A percentile compares a stretch with the other conserved stretches of the same genome.
These are phyloP conservation scores for Yueomyces sinensis DNA, from an alignment of 805 yeast species.

Conservation along the genomic window DNA sequence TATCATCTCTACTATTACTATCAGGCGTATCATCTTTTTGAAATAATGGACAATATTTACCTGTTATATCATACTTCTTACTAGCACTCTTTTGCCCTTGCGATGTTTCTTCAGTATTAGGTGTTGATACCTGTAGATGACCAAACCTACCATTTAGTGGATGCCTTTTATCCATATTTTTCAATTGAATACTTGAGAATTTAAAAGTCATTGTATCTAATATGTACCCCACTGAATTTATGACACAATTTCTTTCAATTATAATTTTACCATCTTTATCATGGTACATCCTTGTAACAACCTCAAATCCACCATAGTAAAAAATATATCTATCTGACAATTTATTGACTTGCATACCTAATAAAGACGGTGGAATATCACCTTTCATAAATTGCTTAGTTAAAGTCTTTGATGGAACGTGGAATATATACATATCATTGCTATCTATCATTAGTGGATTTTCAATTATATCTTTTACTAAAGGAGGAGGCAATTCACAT, in stretches of 20 bases:
- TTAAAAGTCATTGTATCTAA: constrained; percentile 37
- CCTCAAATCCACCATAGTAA: constrained; percentile 55
- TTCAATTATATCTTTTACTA: constrained; percentile 28
- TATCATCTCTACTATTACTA: not conserved
- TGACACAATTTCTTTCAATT: constrained; percentile 29
- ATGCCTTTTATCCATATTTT: not conserved
- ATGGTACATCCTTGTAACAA: constrained; percentile 22
- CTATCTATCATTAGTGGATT: constrained; percentile 31
- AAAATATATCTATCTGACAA: constrained; percentile 45
- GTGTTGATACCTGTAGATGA: constrained; percentile 23
- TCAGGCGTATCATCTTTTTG: not conserved
- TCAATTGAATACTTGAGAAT: constrained; percentile 32
- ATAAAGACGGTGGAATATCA: constrained; percentile 38
- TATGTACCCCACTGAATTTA: constrained; percentile 45
- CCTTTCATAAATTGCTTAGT: constrained; percentile 23
- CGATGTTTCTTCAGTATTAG: not conserved
- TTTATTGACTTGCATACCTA: constrained; percentile 33
- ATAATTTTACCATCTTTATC: constrained; percentile 22
- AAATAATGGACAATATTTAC: not conserved
- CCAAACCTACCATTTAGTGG: constrained; percentile 26
- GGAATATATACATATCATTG: constrained; percentile 23
- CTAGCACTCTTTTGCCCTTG: not conserved
- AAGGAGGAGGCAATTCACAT: constrained; percentile 33
- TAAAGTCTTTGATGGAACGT: constrained; percentile 28
- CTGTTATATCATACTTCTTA: not conserved